Evolutionary conservation across 2,329 filamentous ascomycete genomes (phyloP), one percentile per base, ranked within the genome.

Genomic region (Fusarium zealandicum): DNA sequence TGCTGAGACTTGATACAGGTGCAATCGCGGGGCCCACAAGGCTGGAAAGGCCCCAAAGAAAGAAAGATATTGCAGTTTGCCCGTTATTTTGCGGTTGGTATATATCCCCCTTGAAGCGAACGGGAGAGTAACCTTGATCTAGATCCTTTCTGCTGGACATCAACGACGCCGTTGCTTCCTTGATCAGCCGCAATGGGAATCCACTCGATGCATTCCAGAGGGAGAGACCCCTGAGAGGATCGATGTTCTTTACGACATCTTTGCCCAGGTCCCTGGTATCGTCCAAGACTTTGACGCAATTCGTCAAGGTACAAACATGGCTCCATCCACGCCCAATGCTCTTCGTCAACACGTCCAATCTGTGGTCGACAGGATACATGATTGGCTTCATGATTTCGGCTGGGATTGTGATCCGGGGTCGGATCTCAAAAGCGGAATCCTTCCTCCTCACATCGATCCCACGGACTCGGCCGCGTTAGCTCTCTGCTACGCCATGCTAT

Each of bases 141-240:
- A 59, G 56, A 59, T 44, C 14, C 55, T 59, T 17, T 59, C 56
- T 6, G 43, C 54, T 1, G 56, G 56, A 2, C 56, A 59, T 18
- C 56, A 55, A n/a, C 56, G 56, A 11, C 45, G 45, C 9, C 40
- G 30, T 7, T 50, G 44, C 2, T 59, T 59, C 18, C 50, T 59
- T 2, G 55, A 59, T 14, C 49, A 59, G 9, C 49, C 55, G 11
- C 56, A 59, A 40, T 59, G 56, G 56, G 43, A 33, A 12, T 54
- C 43, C n/a, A 18, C 17, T 2, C 33, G 13, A 0, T 42, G 20
- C 4, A 27, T 51, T 5, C 49, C 39, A 3, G 28, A 30, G 5
- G 55, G 40, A 4, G 55, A 50, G 20, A 16, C 4, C 0, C 40
- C 55, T 1, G 55, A 43, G 22, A 42, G n/a, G 10, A 45, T 51